Percentiles rank a stretch among this genome's conserved stretches.
Conservation (phyloP, 352 stramenopile genomes). For the Pilasporangium apinafurcum region DNA sequence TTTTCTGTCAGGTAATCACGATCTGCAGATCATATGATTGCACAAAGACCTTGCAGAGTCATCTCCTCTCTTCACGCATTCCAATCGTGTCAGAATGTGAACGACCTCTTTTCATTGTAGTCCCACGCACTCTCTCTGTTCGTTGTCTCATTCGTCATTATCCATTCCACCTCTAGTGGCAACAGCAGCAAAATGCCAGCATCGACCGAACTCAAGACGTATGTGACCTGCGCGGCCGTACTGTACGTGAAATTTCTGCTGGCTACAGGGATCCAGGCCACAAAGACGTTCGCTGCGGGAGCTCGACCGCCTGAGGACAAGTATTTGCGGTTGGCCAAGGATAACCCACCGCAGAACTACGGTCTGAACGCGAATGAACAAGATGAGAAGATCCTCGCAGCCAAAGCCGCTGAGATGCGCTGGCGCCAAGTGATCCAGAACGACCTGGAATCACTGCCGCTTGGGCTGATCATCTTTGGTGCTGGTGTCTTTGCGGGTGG, state of each 20-base stretch:
- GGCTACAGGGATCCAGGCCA: constrained; percentile 37
- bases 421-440: constrained; percentile 30
- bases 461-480: constrained; percentile 23
- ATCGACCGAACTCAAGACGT: constrained; percentile 33
- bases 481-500: constrained; percentile 16
- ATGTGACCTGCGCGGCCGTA: constrained; percentile 42
- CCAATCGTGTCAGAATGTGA: too few relatives aligned
- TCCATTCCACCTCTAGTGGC: too few relatives aligned
- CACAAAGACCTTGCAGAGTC: too few relatives aligned
- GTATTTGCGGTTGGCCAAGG: constrained; percentile 4
- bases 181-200: too few relatives aligned
- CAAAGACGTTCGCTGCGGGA: constrained; percentile 48
- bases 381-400: constrained; percentile 4
- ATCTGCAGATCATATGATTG: too few relatives aligned
- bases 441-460: constrained; percentile 27
- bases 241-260: constrained; percentile 75
- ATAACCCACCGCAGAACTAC: constrained; percentile 4
- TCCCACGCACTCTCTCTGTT: too few relatives aligned
- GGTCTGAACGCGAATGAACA: constrained; percentile 4
- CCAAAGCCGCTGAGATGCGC: constrained; percentile 12
- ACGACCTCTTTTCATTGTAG: too few relatives aligned
- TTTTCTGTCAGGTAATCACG: too few relatives aligned
- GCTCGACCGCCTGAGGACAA: constrained; percentile 45
- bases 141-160: too few relatives aligned
- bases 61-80: too few relatives aligned